Evolutionary conservation across 2,329 filamentous ascomycete genomes (phyloP).

Genomic region (Microdochium trichocladiopsis): DNA sequence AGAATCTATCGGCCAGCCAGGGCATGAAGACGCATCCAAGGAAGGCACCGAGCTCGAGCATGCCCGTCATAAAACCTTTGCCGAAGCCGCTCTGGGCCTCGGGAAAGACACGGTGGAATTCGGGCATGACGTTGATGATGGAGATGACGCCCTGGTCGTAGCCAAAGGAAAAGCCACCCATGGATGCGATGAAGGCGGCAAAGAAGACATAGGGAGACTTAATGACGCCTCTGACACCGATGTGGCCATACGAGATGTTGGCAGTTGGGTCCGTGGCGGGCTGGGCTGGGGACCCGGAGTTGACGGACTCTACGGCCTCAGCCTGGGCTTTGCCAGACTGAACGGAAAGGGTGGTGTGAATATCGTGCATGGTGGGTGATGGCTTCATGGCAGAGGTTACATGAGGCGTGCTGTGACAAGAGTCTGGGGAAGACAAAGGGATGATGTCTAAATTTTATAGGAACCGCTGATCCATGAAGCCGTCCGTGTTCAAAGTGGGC

Average conservation of each 20-base stretch:
- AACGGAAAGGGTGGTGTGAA: background rate
- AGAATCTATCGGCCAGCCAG: conserved; percentile 30
- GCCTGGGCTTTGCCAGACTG: background rate
- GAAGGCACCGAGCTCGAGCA: conserved; percentile 32
- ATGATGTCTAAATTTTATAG: background rate
- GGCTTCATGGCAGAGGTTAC: background rate
- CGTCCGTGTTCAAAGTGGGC: background rate
- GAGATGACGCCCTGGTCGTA: conserved; percentile 30
- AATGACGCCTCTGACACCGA: conserved; percentile 22
- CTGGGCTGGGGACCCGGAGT: background rate
- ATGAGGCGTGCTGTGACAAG: background rate
- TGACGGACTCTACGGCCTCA: background rate
- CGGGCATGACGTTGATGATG: conserved; percentile 35
- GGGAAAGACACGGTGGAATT: conserved; percentile 31
- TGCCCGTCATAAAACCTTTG: conserved; percentile 32
- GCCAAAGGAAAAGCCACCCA: conserved; percentile 38
- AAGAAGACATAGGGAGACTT: conserved; percentile 31
- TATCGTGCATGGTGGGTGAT: background rate
- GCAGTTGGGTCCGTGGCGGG: background rate
- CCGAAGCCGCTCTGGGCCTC: conserved; percentile 24
- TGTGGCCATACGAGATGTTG: background rate
- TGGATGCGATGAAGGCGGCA: conserved; percentile 31
- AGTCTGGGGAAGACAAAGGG: background rate
- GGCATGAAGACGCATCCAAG: conserved; percentile 20
- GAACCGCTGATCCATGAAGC: background rate